Percentiles rank a stretch among this genome's conserved stretches.
These are phyloP conservation scores for Marchantia polymorpha DNA, from an alignment of 225 moss, liverwort and hornwort genomes.

Conservation along the genomic window DNA sequence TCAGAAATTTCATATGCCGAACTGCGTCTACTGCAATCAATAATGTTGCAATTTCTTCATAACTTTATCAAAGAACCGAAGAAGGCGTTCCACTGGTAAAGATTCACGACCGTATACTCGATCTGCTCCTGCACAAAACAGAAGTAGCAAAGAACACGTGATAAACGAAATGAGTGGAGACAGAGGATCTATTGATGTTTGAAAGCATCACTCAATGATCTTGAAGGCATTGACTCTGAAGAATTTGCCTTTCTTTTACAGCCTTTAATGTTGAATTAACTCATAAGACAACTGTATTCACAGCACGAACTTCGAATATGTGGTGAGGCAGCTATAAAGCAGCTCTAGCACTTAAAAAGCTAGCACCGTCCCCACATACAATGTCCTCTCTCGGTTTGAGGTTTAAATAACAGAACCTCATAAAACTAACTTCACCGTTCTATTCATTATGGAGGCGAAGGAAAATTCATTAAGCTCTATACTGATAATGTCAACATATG, in stretches of 20 bases:
- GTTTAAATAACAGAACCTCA: not conserved
- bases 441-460: no score
- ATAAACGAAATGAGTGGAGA: not conserved
- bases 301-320: conserved; percentile 71
- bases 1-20: no score
- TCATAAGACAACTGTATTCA: conserved; percentile 22
- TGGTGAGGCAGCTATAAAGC: conserved; percentile 67
- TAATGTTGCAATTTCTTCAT: not conserved
- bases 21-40: no score
- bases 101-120: conserved; percentile 94
- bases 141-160: not conserved
- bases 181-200: no score
- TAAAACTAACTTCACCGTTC: not conserved
- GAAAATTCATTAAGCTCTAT: not conserved
- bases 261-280: no score
- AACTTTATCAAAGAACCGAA: conserved; percentile 95
- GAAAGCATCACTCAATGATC: not conserved
- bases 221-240: not conserved
- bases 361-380: conserved; percentile 69
- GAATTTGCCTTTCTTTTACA: not conserved
- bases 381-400: conserved; percentile 90
- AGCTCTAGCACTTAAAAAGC: conserved; percentile 90
- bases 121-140: conserved; percentile 65
- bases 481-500: not conserved
- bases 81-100: conserved; percentile 97